Base-by-base conservation (phyloP, 306 rosid genomes). In the Quercus bicolor region DNA sequence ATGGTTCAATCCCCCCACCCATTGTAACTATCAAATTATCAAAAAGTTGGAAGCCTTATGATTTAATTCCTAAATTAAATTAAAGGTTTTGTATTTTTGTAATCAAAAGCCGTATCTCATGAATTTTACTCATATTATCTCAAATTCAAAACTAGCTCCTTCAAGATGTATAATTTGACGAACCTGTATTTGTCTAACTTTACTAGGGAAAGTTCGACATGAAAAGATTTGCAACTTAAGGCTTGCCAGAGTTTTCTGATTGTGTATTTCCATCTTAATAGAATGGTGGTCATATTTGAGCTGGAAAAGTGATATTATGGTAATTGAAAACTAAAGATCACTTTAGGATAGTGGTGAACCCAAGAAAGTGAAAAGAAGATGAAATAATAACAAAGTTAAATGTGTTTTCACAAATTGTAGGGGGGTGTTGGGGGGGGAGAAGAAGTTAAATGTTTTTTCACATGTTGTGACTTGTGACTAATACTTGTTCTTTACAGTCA, bases 401-500 rank as follows among this genome's bases (percentile, higher is more conserved):
- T 69, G 55, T 62, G 16, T 71, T 75, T 34, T 73, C 56, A 53
- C 52, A 31, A 59, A 73, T 66, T 53, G 45, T 37, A 37, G 3
- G 45, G 10, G 45, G 45, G 1, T 8, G 11, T 37, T 8, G 45
- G 1, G 45, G 11, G 45, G 45, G 40, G 45, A 2, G 45, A 0
- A 37, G 4, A 65, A 19, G 45, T 31, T 16, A 8, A 65, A 16
- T 68, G 51, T 61, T 10, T 73, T 75, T 28, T 73, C 60, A 53
- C 51, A 31, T 64, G 71, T 66, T 52, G 45, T 37, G 45, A 59
- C 71, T 66, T 53, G 61, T 79, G 57, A 69, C 76, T 37, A 68
- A 72, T 77, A 69, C 73, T 73, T 81, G 5, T 81, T 23, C 57
- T 57, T 83, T 81, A 83, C 97, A 95, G 99, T 93, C 99, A 65